Percentiles rank a stretch among this genome's conserved stretches.
Evolutionary conservation across 2,329 filamentous ascomycete species (phyloP).

Genomic region (Botryotinia narcissicola): DNA sequence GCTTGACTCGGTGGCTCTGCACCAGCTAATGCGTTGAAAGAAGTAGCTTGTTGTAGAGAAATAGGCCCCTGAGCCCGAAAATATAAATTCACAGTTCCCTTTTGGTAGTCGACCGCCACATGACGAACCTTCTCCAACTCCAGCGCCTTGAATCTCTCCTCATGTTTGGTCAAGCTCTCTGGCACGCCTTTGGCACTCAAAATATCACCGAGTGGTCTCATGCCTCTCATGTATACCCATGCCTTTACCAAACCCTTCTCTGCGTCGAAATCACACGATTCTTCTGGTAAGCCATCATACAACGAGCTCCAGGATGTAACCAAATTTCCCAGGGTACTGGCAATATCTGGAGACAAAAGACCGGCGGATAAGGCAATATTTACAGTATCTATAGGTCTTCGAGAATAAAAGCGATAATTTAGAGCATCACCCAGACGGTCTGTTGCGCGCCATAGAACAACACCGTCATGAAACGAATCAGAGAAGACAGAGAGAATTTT

Average conservation of each 20-base stretch:
- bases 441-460: conserved; percentile 11
- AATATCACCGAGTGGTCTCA: conserved; percentile 16
- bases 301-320: not conserved
- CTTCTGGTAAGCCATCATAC: conserved; percentile 8
- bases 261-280: conserved; percentile 19
- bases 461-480: not conserved
- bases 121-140: conserved; percentile 7
- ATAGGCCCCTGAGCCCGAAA: conserved; percentile 9
- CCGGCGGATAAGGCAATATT: not conserved
- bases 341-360: not conserved
- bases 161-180: not conserved
- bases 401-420: conserved; percentile 17
- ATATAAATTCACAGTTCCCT: conserved; percentile 19
- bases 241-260: conserved; percentile 14
- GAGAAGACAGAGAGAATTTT: not conserved
- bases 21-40: not conserved
- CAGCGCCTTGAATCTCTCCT: not conserved
- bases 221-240: conserved; percentile 14
- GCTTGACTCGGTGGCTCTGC: not conserved
- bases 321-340: not conserved
- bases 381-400: conserved; percentile 16
- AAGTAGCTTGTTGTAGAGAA: not conserved
- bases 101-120: conserved; percentile 18
- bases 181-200: not conserved
- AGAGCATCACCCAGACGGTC: conserved; percentile 11